Base-by-base conservation (phyloP, 345 rosid genomes). In the Populus tremula region DNA sequence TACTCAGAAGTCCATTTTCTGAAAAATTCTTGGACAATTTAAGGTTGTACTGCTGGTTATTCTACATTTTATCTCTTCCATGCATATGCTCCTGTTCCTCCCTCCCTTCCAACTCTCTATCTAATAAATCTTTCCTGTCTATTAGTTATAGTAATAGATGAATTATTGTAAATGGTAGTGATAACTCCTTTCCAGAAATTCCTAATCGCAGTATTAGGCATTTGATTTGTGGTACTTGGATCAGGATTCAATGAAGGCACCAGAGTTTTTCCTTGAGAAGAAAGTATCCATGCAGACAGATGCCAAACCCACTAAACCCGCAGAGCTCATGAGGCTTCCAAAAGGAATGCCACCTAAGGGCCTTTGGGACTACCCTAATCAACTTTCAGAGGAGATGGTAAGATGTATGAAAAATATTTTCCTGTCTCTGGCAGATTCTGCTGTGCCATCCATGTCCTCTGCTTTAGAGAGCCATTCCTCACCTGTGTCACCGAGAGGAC, bases 391-490 rank as follows among this genome's bases (percentile, higher is more conserved):
- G 78, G 82, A 80, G 71, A 80, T 80, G 82, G 78, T 80, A 62
- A 74, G 70, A 63, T 80, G 82, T 47, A 80, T 80, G 82, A 75
- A 69, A 53, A 80, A 80, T 47, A 80, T 80, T 62, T 80, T 74
- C 75, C 33, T 75, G 25, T 74, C 78, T n/a, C 66, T 80, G 61
- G 69, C 78, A 33, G 78, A 80, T 70, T 33, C 75, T 75, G 47
- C 78, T 62, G 16, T 70, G 21, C 78, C 75, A 62, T 74, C 78
- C 23, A 75, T 31, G 53, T 74, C 78, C 59, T 79, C 75, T 69
- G 36, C 71, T 29, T 27, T 75, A 43, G 89, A 87, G 76, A 87
- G 88, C 86, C 90, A 90, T 20, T 84, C 83, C 86, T 92, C 91
- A 56, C 78, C 78, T 8, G 75, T 74, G 31, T 80, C 78, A 49